These are phyloP conservation scores for Eragrostis tef DNA, from an alignment of 202 grass and related monocot species.

Conservation along the genomic window DNA sequence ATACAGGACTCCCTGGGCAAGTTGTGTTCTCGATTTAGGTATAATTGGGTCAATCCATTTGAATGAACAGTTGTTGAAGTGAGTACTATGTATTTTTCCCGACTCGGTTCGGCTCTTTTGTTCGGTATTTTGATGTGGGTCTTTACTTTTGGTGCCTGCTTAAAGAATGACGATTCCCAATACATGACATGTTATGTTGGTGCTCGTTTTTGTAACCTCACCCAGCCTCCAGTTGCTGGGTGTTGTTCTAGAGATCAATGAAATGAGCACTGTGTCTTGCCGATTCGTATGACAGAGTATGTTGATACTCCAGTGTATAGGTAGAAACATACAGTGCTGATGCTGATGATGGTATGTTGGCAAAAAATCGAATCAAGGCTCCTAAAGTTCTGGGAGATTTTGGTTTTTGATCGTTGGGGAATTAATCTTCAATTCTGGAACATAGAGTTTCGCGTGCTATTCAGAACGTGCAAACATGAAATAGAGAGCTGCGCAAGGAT, in stretches of 20 bases:
- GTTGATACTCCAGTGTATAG: too few species aligned
- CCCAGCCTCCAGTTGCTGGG: too few species aligned
- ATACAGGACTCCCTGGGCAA: not conserved
- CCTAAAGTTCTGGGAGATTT: not conserved
- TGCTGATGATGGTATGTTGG: not conserved
- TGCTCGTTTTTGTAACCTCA: not conserved
- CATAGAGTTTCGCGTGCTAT: not conserved
- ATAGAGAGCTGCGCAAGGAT: too few species aligned
- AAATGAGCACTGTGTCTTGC: too few species aligned
- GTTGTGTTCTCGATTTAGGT: not conserved
- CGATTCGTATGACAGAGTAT: not conserved
- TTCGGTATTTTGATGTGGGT: not conserved
- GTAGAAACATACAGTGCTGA: too few species aligned
- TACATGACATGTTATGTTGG: not conserved
- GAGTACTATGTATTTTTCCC: not conserved
- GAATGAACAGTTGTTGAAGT: not conserved
- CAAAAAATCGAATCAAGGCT: not conserved
- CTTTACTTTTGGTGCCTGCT: not conserved
- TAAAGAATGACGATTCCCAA: not conserved
- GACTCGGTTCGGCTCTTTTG: not conserved
- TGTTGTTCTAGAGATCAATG: too few species aligned
- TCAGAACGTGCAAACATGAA: too few species aligned
- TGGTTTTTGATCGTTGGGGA: not conserved
- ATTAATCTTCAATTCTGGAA: not conserved
- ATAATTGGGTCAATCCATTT: conserved; percentile 1